Evolutionary conservation across 202 grass and related monocot species (phyloP), one percentile per base, ranked within the genome.

Genomic region (Sporobolus alterniflorus): DNA sequence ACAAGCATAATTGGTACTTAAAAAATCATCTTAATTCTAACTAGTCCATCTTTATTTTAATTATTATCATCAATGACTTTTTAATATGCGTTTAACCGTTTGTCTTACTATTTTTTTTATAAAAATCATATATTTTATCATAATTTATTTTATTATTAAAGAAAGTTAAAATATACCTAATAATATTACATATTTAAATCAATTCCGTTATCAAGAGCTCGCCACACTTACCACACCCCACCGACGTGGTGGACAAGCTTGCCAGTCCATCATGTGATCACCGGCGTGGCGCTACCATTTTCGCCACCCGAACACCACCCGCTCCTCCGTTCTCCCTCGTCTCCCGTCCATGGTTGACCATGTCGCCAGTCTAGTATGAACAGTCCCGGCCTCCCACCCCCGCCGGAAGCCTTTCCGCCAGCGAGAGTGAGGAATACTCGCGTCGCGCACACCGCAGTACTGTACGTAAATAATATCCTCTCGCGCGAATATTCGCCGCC

Each of bases 401-500:
- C 29, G 60, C 11, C 14, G 18, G 18, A 18, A 15, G n/a, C 76
- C 31, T 78, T 79, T 68, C 39, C 75, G 63, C 46, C 47, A 34
- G 43, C 64, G 46, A 55, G 84, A 30, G 57, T 20, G 40, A 42
- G 50, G 85, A 82, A 87, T 43, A 82, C 73, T 64, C 25, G 77
- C 77, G 77, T 72, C 65, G 73, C 78, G 54, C 32, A 63, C 60
- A 63, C 60, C 28, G 59, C 59, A 63, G n/a, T n/a, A n/a, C n/a
- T n/a, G n/a, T n/a, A n/a, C n/a, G 16, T 16, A 64, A 34, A 30
- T 69, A 74, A 84, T 76, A 65, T 89, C 71, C 76, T 76, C 62
- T 74, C 74, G 42, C 69, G 59, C 72, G 90, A 90, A 93, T 95
- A 93, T 98, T 98, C 95, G 67, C 13, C 81, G 79, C 83, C 61